These are phyloP conservation scores for Lotus japonicus DNA, from an alignment of 306 rosid genomes.

Conservation along the genomic window DNA sequence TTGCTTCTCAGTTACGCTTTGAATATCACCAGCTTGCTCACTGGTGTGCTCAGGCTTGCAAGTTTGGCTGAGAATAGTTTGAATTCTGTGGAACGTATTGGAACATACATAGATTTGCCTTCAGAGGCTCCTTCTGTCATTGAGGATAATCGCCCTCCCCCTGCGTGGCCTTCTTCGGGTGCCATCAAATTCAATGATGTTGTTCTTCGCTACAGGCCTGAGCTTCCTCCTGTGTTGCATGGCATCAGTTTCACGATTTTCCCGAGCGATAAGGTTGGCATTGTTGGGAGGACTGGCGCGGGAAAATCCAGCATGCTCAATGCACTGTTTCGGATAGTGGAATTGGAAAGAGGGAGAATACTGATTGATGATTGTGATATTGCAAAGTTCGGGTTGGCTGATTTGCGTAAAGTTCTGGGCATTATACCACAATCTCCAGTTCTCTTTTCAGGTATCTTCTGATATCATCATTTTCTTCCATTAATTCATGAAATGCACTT, in stretches of 20 bases:
- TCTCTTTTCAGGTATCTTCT: constrained; percentile 72
- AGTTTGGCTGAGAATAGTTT: constrained; percentile 87
- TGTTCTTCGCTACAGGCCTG: constrained; percentile 85
- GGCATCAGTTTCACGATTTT: constrained; percentile 62
- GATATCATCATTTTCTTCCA: not conserved
- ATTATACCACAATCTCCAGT: constrained; percentile 91
- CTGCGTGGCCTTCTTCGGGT: constrained; percentile 88
- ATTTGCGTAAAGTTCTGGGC: constrained; percentile 76
- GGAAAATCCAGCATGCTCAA: constrained; percentile 95
- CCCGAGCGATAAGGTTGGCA: constrained; percentile 76
- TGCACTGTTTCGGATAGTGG: constrained; percentile 82
- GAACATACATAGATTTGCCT: constrained; percentile 76
- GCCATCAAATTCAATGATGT: constrained; percentile 65
- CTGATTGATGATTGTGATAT: constrained; percentile 69
- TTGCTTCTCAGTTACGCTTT: constrained; percentile 85
- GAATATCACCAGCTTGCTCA: constrained; percentile 73
- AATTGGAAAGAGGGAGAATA: constrained; percentile 76
- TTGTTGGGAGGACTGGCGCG: constrained; percentile 96
- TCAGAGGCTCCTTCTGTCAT: constrained; percentile 77
- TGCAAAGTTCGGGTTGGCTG: constrained; percentile 70
- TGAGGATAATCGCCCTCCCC: constrained; percentile 72
- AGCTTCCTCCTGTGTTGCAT: constrained; percentile 86
- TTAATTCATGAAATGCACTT: not conserved
- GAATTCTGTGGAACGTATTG: constrained; percentile 83
- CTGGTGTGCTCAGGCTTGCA: constrained; percentile 85